Base-by-base conservation (phyloP, 2,329 filamentous ascomycete species). In the Aureobasidium leucospermi region DNA sequence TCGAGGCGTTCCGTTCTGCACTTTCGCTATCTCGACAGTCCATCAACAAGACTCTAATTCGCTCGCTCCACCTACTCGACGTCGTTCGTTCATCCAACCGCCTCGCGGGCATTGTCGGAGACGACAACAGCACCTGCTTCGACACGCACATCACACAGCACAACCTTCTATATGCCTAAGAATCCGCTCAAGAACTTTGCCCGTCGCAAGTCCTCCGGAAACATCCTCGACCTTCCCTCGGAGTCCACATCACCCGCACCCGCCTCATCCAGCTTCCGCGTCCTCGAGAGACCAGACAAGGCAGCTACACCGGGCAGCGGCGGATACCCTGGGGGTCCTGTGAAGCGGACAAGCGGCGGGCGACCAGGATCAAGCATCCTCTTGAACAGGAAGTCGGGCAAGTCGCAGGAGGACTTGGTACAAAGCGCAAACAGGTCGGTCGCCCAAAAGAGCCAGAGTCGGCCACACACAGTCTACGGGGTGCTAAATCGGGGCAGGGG, bases 121-220 rank as follows among this genome's bases (percentile, higher is more conserved):
- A 39, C 55, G 43, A 58, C 55, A 58, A 32, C 34, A 39, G 32
- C 34, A 39, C 42, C 55, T 57, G 43, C 23, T 16, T 41, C 34
- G n/a, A 38, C 11, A 31, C 42, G 42, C 55, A 58, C 43, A 48
- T 13, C 9, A 45, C 43, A 38, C 42, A 13, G 19, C 38, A 52
- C 55, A 45, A 58, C 61, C 63, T 65, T 62, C 67, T 68, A 67
- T 64, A 82, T 82, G 79, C 80, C 80, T 67, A 81, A 81, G 69
- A 81, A 82, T 70, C 71, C 80, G 51, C 78, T 80, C 55, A 82
- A 81, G 64, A 63, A 63, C 61, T 81, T 82, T 67, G 70, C 71
- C 64, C 76, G 79, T 66, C 78, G 80, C 65, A 81, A 81, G 70
- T 82, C 79, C 61, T 79, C 79, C 62, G 79, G 78, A 49, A 80